Evolutionary conservation across 2,329 filamentous ascomycete genomes (phyloP), one percentile per base, ranked within the genome.

Genomic region (Zymoseptoria crescenta): DNA sequence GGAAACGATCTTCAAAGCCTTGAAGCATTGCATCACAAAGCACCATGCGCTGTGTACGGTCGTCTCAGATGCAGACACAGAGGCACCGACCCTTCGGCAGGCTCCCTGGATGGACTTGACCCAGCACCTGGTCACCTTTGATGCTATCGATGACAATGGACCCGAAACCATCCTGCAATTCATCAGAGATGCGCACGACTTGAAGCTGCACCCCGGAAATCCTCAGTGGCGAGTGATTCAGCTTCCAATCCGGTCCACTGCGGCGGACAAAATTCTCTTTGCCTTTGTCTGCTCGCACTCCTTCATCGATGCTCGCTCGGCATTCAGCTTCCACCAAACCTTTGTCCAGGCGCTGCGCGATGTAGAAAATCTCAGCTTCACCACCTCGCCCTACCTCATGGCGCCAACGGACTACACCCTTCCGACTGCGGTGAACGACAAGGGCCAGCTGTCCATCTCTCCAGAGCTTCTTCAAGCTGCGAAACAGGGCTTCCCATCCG

Each of bases 211-310:
- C 27, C 59, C 62, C 20, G 57, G 52, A 3, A 63, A 68, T 0
- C 78, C 77, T 6, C 74, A 75, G 20, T 80, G 78, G 79, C 72
- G 71, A 49, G 70, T 79, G 16, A 66, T 74, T 29, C 68, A 78
- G 4, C 57, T 73, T 4, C 72, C 72, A 13, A 6, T 52, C 45
- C 10, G 20, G 24, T 16, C 19, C 30, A 8, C 24, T 51, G 16
- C 51, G 24, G 27, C 20, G 19, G 29, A 52, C 20, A 1, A 35
- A 0, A 62, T 68, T 8, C 54, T 57, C 6, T 30, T 78, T 7
- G 68, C 72, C 0, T 80, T 79, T 56, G 67, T 70, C 0, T 79
- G 69, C 64, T 79, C 76, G 0, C 79, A 81, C 65, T 67, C 70
- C 1, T 67, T 77, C 4, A 75, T 74, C 8, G 79, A 81, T 61